Base-by-base conservation (phyloP, 116 monocot genomes). In the Iris pallida region DNA sequence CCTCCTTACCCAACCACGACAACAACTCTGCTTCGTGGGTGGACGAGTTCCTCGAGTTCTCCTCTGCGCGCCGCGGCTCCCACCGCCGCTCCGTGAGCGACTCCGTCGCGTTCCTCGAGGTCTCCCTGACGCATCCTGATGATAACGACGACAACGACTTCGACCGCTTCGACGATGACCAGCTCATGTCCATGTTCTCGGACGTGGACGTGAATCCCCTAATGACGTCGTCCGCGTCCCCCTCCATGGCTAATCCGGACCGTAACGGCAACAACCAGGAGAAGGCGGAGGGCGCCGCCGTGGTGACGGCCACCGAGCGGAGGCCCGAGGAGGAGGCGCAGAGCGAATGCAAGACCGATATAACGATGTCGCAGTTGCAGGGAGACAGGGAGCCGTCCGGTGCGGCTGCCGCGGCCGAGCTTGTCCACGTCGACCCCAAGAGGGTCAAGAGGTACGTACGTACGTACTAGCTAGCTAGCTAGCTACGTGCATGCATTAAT, bases 401-500 rank as follows among this genome's bases (percentile, higher is more conserved):
- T 5, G 1, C 68, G 5, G 55, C 63, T 53, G 46, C 7, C 10
- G 7, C 49, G 49, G 49, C 59, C 1, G 69, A 79, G 10, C 68
- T 10, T 5, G 45, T 61, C 14, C 43, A 45, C 8, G 65, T 70
- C 4, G 93, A 93, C 63, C 86, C 86, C 11, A 93, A 86, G 78
- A 89, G 93, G 68, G 88, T 93, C 47, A 89, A 86, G 69, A 89
- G 93, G 93, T 93, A n/a, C n/a, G n/a, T n/a, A n/a, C n/a, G n/a
- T n/a, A n/a, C n/a, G n/a, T n/a, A n/a, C n/a, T n/a, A n/a, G n/a
- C n/a, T n/a, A n/a, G n/a, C n/a, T n/a, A n/a, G n/a, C n/a, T n/a
- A n/a, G n/a, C n/a, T n/a, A n/a, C n/a, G n/a, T n/a, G n/a, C 52
- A 52, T 52, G 14, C 8, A 10, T 5, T 3, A 2, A 5, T 52